Evolutionary conservation across 768 basidiomycete genomes (phyloP).

Genomic region (Boletus rubescentipes): DNA sequence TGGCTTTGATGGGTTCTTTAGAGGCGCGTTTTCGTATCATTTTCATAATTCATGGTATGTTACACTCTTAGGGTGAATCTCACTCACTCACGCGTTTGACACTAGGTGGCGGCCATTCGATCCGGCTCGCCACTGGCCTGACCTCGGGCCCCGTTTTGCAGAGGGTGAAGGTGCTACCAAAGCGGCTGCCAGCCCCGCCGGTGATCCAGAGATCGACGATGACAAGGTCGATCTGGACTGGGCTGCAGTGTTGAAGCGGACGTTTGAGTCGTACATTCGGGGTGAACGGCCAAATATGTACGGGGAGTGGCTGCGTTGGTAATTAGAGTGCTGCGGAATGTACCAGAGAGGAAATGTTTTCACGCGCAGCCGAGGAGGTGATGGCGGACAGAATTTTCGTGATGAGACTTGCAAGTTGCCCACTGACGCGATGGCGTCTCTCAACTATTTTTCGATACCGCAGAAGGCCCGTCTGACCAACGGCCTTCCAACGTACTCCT

Average conservation of each 20-base stretch:
- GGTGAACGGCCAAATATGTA: constrained; percentile 93
- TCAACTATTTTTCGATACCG: constrained; percentile 46
- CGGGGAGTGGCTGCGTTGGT: constrained; percentile 60
- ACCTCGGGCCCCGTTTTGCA: constrained; percentile 77
- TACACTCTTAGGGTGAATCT: background rate
- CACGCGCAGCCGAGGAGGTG: constrained; percentile 9
- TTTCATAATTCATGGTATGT: constrained; percentile 89
- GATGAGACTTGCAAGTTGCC: background rate
- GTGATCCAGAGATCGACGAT: constrained; percentile 19
- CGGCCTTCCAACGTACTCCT: constrained; percentile 48
- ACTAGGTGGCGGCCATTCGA: constrained; percentile 94
- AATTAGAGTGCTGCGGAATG: constrained; percentile 25
- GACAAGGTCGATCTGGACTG: constrained; percentile 83
- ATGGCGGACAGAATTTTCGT: constrained; percentile 18
- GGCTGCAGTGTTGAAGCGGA: constrained; percentile 88
- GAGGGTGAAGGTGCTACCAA: constrained; percentile 71
- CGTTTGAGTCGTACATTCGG: constrained; percentile 88
- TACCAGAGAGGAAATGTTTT: constrained; percentile 28
- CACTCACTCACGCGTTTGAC: background rate
- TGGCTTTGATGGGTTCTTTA: constrained; percentile 91
- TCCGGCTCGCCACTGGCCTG: constrained; percentile 83
- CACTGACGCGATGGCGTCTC: constrained; percentile 42
- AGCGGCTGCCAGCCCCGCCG: constrained; percentile 20
- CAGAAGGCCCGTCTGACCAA: constrained; percentile 42
- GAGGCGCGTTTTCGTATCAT: constrained; percentile 90